Conservation (phyloP, 78 protist genomes). For the Isochrysis galbana region DNA sequence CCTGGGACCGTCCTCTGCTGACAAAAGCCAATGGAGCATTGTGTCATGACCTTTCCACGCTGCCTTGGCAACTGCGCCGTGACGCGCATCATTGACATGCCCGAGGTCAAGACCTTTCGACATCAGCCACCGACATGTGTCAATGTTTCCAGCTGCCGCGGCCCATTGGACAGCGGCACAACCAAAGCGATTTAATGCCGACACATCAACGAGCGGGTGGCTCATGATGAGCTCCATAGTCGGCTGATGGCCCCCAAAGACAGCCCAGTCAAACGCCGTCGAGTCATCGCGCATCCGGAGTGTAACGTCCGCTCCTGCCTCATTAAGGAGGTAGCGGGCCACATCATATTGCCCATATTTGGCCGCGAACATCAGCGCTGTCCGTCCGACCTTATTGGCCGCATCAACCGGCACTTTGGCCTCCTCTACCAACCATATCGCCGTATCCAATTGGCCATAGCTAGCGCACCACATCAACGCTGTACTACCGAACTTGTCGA, state of each 20-base stretch:
- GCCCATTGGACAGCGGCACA: not conserved
- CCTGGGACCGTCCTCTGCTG: not conserved
- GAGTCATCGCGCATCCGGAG: not conserved
- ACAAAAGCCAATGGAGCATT: not conserved
- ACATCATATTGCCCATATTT: not conserved
- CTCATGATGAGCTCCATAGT: not conserved
- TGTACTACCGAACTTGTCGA: not conserved
- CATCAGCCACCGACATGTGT: not conserved
- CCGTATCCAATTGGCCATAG: not conserved
- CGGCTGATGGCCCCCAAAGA: not conserved
- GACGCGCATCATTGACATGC: not conserved
- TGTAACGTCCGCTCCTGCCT: not conserved
- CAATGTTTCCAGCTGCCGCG: constrained; percentile 1
- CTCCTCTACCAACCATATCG: constrained; percentile 2
- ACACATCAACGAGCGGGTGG: not conserved
- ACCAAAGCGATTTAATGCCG: not conserved
- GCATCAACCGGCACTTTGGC: not conserved
- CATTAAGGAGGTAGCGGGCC: not conserved
- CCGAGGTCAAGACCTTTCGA: not conserved
- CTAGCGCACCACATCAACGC: constrained; percentile 1
- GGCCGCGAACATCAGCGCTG: constrained; percentile 1
- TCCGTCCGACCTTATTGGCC: constrained; percentile 12
- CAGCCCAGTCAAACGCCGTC: constrained; percentile 21
- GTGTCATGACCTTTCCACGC: not conserved
- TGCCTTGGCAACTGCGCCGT: constrained; percentile 27